Evolutionary conservation across 768 basidiomycete genomes (phyloP).

Genomic region (Tricholoma matsutake): DNA sequence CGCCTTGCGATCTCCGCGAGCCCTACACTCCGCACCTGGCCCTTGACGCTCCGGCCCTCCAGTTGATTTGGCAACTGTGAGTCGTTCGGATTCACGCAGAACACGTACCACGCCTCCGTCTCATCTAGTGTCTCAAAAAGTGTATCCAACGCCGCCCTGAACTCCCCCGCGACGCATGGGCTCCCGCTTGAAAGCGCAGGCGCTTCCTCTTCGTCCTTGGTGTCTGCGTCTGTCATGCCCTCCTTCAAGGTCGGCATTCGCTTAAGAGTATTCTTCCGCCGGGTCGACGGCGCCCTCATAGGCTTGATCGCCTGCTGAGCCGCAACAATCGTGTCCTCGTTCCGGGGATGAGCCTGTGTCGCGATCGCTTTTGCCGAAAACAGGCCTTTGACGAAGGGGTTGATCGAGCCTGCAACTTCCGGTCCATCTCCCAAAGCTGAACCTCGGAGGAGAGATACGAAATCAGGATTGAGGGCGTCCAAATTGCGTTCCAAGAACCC

Average conservation of each 20-base stretch:
- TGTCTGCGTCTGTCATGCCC: slow-evolving; percentile 41
- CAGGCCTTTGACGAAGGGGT: slow-evolving; percentile 87
- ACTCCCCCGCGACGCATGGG: slow-evolving; percentile 86
- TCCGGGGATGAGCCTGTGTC: slow-evolving; percentile 86
- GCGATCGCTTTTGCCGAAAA: slow-evolving; percentile 89
- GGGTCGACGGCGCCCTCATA: slow-evolving; percentile 88
- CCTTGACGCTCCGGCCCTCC: slow-evolving; percentile 88
- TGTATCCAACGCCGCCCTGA: slow-evolving; percentile 79
- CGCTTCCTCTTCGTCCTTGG: slow-evolving; percentile 51
- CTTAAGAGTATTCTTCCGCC: slow-evolving; percentile 73
- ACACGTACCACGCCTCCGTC: slow-evolving; percentile 87
- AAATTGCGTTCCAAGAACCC: slow-evolving; percentile 86
- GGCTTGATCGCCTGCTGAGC: slow-evolving; percentile 94
- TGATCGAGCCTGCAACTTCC: slow-evolving; percentile 77
- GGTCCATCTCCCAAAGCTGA: slow-evolving; percentile 42
- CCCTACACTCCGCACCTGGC: slow-evolving; percentile 82
- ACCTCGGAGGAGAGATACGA: slow-evolving; percentile 85
- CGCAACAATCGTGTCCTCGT: slow-evolving; percentile 94
- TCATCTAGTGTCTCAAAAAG: slow-evolving; percentile 87
- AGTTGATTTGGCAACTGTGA: slow-evolving; percentile 92
- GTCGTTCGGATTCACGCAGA: slow-evolving; percentile 94
- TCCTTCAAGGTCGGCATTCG: slow-evolving; percentile 55
- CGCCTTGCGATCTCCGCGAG: slow-evolving; percentile 74
- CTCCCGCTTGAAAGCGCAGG: slow-evolving; percentile 32
- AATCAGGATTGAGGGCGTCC: slow-evolving; percentile 89